A percentile compares a stretch with the other conserved stretches of the same genome.
These are phyloP conservation scores for Clarkia xantiana DNA, from an alignment of 345 rosid species.

Conservation along the genomic window DNA sequence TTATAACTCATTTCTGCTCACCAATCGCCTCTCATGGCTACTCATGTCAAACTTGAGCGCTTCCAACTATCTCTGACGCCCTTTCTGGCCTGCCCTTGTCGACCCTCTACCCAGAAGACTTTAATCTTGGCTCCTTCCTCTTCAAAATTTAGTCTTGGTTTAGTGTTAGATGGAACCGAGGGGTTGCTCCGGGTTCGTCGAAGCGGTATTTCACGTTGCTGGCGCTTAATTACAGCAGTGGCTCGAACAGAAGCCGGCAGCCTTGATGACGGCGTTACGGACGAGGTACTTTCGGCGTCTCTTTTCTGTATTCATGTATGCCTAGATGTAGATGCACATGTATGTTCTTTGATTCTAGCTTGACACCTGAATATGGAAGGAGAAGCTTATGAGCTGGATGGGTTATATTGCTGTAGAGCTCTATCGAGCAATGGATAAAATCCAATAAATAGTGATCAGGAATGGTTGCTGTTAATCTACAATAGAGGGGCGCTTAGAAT, in stretches of 20 bases:
- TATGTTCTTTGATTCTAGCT: background rate
- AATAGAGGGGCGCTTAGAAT: too few relatives aligned
- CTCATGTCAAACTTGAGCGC: too few relatives aligned
- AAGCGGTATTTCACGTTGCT: constrained; percentile 14
- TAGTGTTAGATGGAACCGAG: constrained; percentile 14
- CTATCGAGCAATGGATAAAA: too few relatives aligned
- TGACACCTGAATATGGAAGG: too few relatives aligned
- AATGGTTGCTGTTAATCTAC: too few relatives aligned
- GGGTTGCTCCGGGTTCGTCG: constrained; percentile 12
- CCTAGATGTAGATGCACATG: background rate
- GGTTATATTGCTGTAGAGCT: too few relatives aligned
- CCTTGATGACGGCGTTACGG: constrained; percentile 23
- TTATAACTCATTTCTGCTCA: too few relatives aligned
- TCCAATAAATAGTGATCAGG: too few relatives aligned
- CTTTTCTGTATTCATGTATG: background rate
- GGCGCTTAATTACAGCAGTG: constrained; percentile 27
- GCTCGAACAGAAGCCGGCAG: constrained; percentile 36
- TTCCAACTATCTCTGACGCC: constrained; percentile 24
- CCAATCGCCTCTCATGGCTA: too few relatives aligned
- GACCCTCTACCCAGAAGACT: constrained; percentile 20
- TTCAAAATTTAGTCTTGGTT: constrained; percentile 13
- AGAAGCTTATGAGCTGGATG: too few relatives aligned
- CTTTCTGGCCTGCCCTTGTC: constrained; percentile 29
- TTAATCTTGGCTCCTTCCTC: constrained; percentile 16
- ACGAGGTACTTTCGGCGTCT: constrained; percentile 20